Percentiles rank a stretch among this genome's conserved stretches.
Evolutionary conservation across 768 basidiomycete genomes (phyloP).

Genomic region (Suillus americanus): DNA sequence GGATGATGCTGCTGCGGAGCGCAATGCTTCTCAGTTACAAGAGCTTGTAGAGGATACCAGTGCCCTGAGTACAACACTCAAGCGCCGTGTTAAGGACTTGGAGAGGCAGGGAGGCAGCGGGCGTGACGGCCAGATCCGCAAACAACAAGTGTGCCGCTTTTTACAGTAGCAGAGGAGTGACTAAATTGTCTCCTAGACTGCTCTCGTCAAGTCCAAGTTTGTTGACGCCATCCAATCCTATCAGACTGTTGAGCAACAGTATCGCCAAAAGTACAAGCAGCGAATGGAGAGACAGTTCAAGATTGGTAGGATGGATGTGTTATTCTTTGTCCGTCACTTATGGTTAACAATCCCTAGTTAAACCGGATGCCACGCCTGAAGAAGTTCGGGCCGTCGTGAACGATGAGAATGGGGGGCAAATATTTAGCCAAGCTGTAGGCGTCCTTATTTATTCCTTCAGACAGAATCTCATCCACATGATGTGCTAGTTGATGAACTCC

Average conservation of each 20-base stretch:
- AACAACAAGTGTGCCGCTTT: slow-evolving; percentile 59
- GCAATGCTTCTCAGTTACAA: slow-evolving; percentile 61
- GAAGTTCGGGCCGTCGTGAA: slow-evolving; percentile 87
- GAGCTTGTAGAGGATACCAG: slow-evolving; percentile 73
- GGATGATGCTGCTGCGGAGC: slow-evolving; percentile 65
- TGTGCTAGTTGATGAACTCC: slow-evolving; percentile 76
- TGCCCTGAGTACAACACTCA: slow-evolving; percentile 64
- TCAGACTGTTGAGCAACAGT: slow-evolving; percentile 79
- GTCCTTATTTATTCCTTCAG: not conserved
- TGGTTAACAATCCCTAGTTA: slow-evolving; percentile 48
- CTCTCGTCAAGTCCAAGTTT: slow-evolving; percentile 72
- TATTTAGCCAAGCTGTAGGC: slow-evolving; percentile 85
- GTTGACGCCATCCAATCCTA: slow-evolving; percentile 85
- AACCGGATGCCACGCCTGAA: slow-evolving; percentile 89
- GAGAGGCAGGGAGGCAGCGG: slow-evolving; percentile 63
- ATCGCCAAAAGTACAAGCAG: slow-evolving; percentile 76
- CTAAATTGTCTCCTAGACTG: slow-evolving; percentile 42
- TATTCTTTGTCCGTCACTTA: slow-evolving; percentile 1
- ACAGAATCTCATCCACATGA: slow-evolving; percentile 3
- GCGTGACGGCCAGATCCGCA: slow-evolving; percentile 72
- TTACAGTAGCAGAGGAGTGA: slow-evolving; percentile 1
- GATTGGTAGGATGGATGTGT: slow-evolving; percentile 54
- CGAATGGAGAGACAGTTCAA: slow-evolving; percentile 84
- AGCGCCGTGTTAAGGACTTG: slow-evolving; percentile 69
- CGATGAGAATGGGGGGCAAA: slow-evolving; percentile 77